Evolutionary conservation across 768 basidiomycete genomes (phyloP), one percentile per base, ranked within the genome.

Genomic region (Termitomyces sp.): DNA sequence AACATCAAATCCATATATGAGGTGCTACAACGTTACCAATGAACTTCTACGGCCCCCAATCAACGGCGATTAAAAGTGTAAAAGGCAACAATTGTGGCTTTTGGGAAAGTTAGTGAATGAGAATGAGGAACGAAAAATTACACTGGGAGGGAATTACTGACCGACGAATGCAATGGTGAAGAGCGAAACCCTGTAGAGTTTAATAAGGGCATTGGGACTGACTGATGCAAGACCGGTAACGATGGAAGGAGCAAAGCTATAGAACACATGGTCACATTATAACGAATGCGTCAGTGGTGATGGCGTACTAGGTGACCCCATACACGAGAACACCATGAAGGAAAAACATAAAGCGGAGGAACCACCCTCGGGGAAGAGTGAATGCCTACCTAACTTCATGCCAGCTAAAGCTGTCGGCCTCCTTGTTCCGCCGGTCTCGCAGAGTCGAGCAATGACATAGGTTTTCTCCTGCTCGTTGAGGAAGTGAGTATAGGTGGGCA

Each of bases 181-280:
- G 3, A 83, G 83, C 12, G 77, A 77, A 1, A 87, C 86, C 17
- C 80, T 84, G 77, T 84, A 82, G 3, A 89, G 73, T 63, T 88
- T n/a, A n/a, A n/a, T n/a, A n/a, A n/a, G 85, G 14, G 83, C 81
- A 25, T 72, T 67, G 40, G 80, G 73, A 0, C 79, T 75, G 2
- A 75, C 76, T 65, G 78, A 86, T 17, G 85, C 86, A 7, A 88
- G 76, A n/a, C 76, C 73, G 29, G 81, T 73, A 10, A 92, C 82
- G 68, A 92, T 89, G 4, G 85, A 85, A 8, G 89, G 89, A 8
- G 83, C 73, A 69, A 92, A 91, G 62, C 42, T 43, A 11, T 25
- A 25, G 14, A 43, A 11, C 14, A 9, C 12, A 42, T 4, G 4
- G 17, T 23, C 9, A 4, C 10, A 21, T 12, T n/a, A 23, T 7